Conservation (phyloP, 1,284 basidiomycete genomes). For the Amylostereum areolatum region DNA sequence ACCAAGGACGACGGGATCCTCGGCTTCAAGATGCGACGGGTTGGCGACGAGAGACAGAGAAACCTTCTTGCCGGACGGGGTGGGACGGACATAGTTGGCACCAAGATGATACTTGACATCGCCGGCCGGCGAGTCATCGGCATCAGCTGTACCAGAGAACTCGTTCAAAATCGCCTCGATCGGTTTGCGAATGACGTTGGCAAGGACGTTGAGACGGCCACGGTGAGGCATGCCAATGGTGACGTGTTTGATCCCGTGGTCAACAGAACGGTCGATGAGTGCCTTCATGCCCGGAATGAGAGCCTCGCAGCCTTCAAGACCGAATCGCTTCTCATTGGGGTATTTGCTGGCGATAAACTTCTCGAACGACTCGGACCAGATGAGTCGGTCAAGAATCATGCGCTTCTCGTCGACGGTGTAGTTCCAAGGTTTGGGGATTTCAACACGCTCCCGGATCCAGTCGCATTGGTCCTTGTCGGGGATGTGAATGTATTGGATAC, state of each 20-base stretch:
- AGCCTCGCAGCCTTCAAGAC: constrained; percentile 96
- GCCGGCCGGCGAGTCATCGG: constrained; percentile 80
- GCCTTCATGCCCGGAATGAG: constrained; percentile 99
- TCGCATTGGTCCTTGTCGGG: constrained; percentile 98
- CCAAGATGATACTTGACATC: constrained; percentile 99
- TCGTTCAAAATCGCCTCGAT: constrained; percentile 98
- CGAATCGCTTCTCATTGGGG: constrained; percentile 99
- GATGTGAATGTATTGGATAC: constrained; percentile 98
- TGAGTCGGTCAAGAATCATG: constrained; percentile 97
- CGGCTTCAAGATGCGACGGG: constrained; percentile 96
- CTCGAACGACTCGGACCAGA: constrained; percentile 99
- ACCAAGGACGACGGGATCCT: constrained; percentile 95
- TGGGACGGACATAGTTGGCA: constrained; percentile 98
- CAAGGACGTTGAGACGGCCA: constrained; percentile 95
- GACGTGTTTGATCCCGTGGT: constrained; percentile 91
- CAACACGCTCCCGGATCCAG: constrained; percentile 97
- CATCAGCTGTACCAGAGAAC: constrained; percentile 73
- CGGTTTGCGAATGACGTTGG: constrained; percentile 98
- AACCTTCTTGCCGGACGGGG: constrained; percentile 97
- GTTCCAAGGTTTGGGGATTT: constrained; percentile 97
- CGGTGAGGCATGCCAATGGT: constrained; percentile 99
- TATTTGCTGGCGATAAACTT: constrained; percentile 98
- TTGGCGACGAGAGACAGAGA: constrained; percentile 97
- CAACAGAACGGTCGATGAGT: constrained; percentile 96
- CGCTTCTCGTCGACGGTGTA: constrained; percentile 98